Base-by-base conservation (phyloP, 805 yeast species). In the Ogataea kodamae region DNA sequence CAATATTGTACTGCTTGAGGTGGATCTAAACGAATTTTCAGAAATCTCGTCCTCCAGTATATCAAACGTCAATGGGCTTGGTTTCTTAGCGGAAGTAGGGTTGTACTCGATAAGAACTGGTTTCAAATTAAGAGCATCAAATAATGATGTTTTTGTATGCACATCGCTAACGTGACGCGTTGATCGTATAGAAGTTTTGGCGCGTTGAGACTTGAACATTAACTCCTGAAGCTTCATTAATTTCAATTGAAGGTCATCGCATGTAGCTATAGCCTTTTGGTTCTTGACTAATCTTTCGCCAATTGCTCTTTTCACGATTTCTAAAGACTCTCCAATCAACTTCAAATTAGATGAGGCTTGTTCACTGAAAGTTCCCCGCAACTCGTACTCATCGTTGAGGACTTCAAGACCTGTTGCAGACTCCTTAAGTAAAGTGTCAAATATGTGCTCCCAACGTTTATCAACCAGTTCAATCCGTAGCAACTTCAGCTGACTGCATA, bases 371-470 rank as follows among this genome's bases (percentile, higher is more conserved):
- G 28, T 17, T 20, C 24, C n/a, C 27, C 37, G 8, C 11, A 24
- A 24, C 14, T 3, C 28, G 8, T 21, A 9, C 25, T 12, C 29
- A 28, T 18, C 52, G 28, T 58, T 59, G 3, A 55, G 34, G 28
- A 51, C 57, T 7, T 43, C 39, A 18, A 56, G 45, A 18, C 56
- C 39, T 23, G 41, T 55, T 1, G 52, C 47, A 4, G 69, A 49
- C 40, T 75, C 75, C 3, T 59, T 52, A 26, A 74, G 60, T 33
- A 78, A 50, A 38, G 63, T 69, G 17, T 58, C 57, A 41, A 78
- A 76, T 2, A 78, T 60, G 15, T 67, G 67, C 42, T 63, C 57
- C 85, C 86, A 80, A 49, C 76, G 66, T 18, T 59, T 51, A 39
- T 76, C 79, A 4, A 80, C 63, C 18, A 71, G 44, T 25, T 72